These are phyloP conservation scores for Cenchrus fungigraminus DNA, from an alignment of 176 grass and related monocot species.

Conservation along the genomic window DNA sequence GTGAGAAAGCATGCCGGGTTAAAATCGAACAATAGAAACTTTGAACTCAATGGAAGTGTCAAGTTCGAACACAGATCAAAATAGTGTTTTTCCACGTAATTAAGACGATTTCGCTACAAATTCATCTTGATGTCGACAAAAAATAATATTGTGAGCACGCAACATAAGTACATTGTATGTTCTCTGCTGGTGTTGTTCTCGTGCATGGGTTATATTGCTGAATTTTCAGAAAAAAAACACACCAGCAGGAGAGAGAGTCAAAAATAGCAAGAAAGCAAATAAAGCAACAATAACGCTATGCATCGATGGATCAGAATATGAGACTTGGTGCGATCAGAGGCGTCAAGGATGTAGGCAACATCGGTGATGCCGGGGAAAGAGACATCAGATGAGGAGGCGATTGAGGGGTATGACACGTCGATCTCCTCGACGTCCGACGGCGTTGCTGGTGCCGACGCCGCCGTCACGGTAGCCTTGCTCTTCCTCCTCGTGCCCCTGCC, in stretches of 20 bases:
- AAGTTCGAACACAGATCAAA: not conserved
- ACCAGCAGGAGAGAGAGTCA: not conserved
- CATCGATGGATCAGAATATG: not conserved
- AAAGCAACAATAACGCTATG: not conserved
- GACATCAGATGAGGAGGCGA: slow-evolving; percentile 46
- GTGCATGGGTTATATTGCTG: slow-evolving; percentile 13
- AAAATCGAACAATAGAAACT: not conserved
- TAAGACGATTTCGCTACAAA: not conserved
- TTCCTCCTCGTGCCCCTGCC: not conserved
- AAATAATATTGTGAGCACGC: not conserved
- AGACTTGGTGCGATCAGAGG: slow-evolving; percentile 30
- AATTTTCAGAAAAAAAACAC: not conserved
- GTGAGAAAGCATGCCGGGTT: not conserved
- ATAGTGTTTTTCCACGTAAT: not conserved
- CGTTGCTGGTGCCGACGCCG: not conserved
- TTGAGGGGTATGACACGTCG: slow-evolving; percentile 47
- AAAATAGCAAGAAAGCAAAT: not conserved
- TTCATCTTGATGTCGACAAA: not conserved
- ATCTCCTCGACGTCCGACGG: slow-evolving; percentile 40
- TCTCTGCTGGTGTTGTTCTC: slow-evolving; percentile 19
- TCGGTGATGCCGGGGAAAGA: slow-evolving; percentile 23
- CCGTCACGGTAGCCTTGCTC: not conserved
- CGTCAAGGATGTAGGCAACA: slow-evolving; percentile 3
- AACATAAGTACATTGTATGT: not conserved
- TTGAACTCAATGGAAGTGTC: not conserved